A percentile compares a stretch with the other conserved stretches of the same genome.
phyloP scores from a whole-genome alignment of 306 rosid genomes.

The Malus domestica region DNA sequence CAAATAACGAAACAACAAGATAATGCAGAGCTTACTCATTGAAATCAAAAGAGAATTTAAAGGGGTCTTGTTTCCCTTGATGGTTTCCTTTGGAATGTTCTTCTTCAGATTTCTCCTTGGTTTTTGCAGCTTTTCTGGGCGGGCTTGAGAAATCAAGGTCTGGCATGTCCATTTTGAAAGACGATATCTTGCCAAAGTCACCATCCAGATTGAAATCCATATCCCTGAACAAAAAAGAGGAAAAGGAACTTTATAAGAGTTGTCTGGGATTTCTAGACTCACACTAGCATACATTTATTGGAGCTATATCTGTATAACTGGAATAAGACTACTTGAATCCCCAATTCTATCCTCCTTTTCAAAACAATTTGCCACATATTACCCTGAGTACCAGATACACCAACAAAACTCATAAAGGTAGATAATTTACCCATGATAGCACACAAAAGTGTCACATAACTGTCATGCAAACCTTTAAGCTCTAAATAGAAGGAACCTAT shows the following conservation, averaged over 20 bases:
- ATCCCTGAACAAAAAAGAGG: conserved; percentile 46
- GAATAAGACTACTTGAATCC: not conserved
- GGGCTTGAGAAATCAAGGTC: conserved; percentile 70
- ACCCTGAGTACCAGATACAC: not conserved
- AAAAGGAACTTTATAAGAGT: conserved; percentile 2
- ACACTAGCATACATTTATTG: conserved; percentile 2
- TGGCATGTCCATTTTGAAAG: conserved; percentile 83
- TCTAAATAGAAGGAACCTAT: not conserved
- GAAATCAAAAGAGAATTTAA: conserved; percentile 72
- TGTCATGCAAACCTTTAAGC: not conserved
- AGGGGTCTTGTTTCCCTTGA: conserved; percentile 40
- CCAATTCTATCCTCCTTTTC: not conserved
- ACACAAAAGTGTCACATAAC: not conserved
- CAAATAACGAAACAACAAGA: conserved; percentile 2
- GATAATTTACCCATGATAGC: not conserved
- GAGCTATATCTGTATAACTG: not conserved
- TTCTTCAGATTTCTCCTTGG: conserved; percentile 39
- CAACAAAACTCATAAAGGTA: not conserved
- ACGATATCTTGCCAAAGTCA: conserved; percentile 64
- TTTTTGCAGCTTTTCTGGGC: conserved; percentile 43
- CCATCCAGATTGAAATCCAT: conserved; percentile 76
- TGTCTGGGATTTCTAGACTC: conserved; percentile 23
- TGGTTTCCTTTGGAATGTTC: conserved; percentile 43
- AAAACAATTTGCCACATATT: not conserved
- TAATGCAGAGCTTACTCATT: conserved; percentile 54